Conservation (phyloP, 768 basidiomycete species). For the Mrakia frigida region DNA sequence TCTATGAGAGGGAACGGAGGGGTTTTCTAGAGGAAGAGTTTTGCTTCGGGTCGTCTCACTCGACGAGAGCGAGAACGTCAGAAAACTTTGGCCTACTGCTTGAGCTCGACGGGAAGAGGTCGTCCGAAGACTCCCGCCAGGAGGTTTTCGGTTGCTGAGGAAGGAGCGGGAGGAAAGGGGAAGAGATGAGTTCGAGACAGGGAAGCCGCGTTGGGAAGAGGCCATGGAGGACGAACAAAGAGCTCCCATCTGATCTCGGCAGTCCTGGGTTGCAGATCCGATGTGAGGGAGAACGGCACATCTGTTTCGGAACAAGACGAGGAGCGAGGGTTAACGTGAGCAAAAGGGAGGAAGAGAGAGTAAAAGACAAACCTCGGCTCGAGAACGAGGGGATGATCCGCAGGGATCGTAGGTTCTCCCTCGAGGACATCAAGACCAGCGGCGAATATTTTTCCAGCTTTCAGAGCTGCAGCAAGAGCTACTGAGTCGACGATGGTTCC, state of each 20-base stretch:
- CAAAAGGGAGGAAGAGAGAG: neutral
- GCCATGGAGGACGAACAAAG: neutral
- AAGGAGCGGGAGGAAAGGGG: neutral
- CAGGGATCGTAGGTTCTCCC: conserved; percentile 71
- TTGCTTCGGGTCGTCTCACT: too few relatives aligned
- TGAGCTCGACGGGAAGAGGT: neutral
- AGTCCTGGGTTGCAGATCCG: conserved; percentile 81
- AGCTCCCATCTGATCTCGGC: conserved; percentile 69
- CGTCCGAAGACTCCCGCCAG: neutral
- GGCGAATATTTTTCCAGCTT: conserved; percentile 75
- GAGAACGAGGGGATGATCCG: conserved; percentile 73
- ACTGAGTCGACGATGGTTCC: conserved; percentile 77
- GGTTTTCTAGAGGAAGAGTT: too few relatives aligned
- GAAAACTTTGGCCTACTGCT: neutral
- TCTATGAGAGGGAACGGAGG: too few relatives aligned
- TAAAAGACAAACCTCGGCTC: conserved; percentile 65
- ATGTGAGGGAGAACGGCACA: conserved; percentile 84
- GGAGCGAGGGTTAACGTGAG: neutral
- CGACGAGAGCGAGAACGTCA: too few relatives aligned
- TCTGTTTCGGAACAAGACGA: neutral
- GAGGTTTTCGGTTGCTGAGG: neutral
- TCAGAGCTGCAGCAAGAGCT: conserved; percentile 74
- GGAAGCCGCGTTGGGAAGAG: neutral
- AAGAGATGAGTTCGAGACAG: neutral
- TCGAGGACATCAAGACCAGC: conserved; percentile 93